These are phyloP conservation scores for Fusarium pilosicola DNA, from an alignment of 2,329 filamentous ascomycete genomes.

Conservation along the genomic window DNA sequence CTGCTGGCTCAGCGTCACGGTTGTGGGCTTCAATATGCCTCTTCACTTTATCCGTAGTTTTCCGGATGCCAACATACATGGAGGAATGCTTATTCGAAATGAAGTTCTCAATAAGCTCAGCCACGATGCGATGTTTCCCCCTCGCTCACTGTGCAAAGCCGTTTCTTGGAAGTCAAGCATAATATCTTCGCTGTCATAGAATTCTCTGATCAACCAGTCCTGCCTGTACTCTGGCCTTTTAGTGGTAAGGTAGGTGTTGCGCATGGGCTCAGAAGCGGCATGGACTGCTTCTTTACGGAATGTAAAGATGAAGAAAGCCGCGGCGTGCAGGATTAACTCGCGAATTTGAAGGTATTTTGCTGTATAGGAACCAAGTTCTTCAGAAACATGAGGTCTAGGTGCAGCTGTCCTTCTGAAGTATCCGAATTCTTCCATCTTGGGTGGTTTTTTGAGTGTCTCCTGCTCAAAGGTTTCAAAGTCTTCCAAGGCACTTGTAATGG, in stretches of 20 bases:
- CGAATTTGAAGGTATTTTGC: background rate
- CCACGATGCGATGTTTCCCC: slow-evolving; percentile 17
- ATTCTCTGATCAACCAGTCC: background rate
- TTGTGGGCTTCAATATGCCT: slow-evolving; percentile 31
- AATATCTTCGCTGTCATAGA: background rate
- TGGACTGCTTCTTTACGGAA: slow-evolving; percentile 40
- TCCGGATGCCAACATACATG: slow-evolving; percentile 32
- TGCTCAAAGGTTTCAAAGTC: background rate
- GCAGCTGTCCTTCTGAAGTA: background rate
- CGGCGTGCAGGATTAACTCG: slow-evolving; percentile 24
- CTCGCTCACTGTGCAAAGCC: background rate
- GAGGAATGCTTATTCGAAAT: slow-evolving; percentile 14
- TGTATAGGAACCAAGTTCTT: background rate
- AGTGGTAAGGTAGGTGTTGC: slow-evolving; percentile 14
- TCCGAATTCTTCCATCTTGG: background rate
- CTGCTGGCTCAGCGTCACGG: slow-evolving; percentile 3
- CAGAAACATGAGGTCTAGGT: background rate
- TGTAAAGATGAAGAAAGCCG: slow-evolving; percentile 32
- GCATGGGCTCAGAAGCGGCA: slow-evolving; percentile 30
- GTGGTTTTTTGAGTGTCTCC: background rate
- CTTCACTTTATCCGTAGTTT: slow-evolving; percentile 30
- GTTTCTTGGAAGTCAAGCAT: background rate
- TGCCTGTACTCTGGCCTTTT: background rate
- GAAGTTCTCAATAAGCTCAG: slow-evolving; percentile 40
- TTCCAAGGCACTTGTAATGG: background rate